These are phyloP conservation scores for Euryodendron excelsum DNA, from an alignment of 148 eudicot species.

Conservation along the genomic window DNA sequence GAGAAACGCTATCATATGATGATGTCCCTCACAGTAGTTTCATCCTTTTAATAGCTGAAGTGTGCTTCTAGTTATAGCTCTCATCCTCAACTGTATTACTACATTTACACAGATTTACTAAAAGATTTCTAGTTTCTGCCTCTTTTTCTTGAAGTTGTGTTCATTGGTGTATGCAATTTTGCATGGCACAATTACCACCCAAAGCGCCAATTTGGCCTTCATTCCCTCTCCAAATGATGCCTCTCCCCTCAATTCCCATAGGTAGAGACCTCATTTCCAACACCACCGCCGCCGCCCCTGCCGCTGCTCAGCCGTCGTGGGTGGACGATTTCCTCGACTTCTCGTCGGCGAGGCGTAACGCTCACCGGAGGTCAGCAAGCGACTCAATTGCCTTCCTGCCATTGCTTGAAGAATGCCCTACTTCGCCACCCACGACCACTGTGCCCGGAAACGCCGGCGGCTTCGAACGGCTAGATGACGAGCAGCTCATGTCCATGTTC, in stretches of 20 bases:
- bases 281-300: slow-evolving; percentile 24
- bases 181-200: slow-evolving; percentile 84
- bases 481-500: slow-evolving; percentile 76
- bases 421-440: slow-evolving; percentile 3
- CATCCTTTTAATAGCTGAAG: too few species aligned
- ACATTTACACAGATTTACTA: too few species aligned
- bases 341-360: slow-evolving; percentile 52
- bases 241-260: slow-evolving; percentile 9
- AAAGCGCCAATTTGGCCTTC: slow-evolving; percentile 68
- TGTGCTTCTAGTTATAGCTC: too few species aligned
- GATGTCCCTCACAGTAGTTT: neutral
- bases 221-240: slow-evolving; percentile 62
- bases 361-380: slow-evolving; percentile 74
- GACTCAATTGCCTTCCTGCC: slow-evolving; percentile 79
- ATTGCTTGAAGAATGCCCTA: slow-evolving; percentile 35
- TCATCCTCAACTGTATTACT: too few species aligned
- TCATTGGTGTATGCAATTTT: neutral
- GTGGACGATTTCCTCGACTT: slow-evolving; percentile 90
- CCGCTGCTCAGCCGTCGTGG: slow-evolving; percentile 44
- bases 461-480: slow-evolving; percentile 70
- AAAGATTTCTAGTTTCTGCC: too few species aligned
- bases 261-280: slow-evolving; percentile 15
- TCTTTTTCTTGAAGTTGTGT: neutral
- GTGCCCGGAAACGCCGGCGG: slow-evolving; percentile 23
- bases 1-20: neutral